Base-by-base conservation (phyloP, 441 rosid genomes). In the Cnidoscolus chayamansa region DNA sequence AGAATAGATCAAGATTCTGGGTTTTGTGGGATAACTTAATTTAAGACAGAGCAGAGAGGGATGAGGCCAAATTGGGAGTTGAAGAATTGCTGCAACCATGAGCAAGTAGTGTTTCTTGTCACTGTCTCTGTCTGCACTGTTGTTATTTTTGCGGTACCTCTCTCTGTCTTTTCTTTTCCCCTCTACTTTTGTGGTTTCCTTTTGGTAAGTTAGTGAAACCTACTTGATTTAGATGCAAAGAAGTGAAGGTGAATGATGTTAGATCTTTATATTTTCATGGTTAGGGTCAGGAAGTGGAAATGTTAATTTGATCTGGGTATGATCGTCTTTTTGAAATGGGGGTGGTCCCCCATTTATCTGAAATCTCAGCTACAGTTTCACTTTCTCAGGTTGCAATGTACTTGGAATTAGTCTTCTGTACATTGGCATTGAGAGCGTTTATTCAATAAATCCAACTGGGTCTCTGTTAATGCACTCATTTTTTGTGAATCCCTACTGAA, bases 31-130 rank as follows among this genome's bases (percentile, higher is more conserved):
- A 54, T 51, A 6, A 63, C 16, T 20, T 5, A 25, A 19, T 6
- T 19, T 40, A 7, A 11, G 5, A 63, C 10, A 37, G 25, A 30
- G 15, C 1, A 45, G n/a, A 58, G 31, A 53, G 48, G 31, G 17
- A 78, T 35, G 78, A 78, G 78, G 73, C 88, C 94, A 32, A 84
- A 90, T 70, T 91, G 98, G 98, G 96, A 87, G 84, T 88, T 91
- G 48, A 86, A 74, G 67, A 72, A 79, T 56, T 93, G 98, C 79
- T 93, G 98, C 80, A 83, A 91, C 76, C 84, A 85, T 45, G 86
- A 88, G 69, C 98, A 93, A 74, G 80, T 77, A 63, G 53, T 79
- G 56, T 93, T 86, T 76, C 68, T 93, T 20, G 81, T 81, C 56
- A 87, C 91, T 63, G 77, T 87, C 67, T 90, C 87, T 31, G 84